These are phyloP conservation scores for Trichoderma gracile DNA, from an alignment of 2,329 filamentous ascomycete genomes.

Conservation along the genomic window DNA sequence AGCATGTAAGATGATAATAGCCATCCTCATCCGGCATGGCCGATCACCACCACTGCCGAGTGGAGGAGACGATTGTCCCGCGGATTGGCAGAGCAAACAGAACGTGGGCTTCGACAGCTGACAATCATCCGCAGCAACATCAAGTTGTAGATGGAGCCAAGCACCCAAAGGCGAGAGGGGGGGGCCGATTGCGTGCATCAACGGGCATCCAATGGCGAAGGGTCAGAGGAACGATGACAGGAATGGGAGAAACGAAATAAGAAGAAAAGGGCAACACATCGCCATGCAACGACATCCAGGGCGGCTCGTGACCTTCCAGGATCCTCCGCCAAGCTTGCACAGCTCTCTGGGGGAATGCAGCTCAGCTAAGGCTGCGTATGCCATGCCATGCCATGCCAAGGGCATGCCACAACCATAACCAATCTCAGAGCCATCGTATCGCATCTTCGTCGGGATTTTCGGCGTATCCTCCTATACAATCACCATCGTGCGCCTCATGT, in stretches of 20 bases:
- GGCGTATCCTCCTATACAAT: not conserved
- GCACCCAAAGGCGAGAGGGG: not conserved
- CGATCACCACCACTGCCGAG: conserved; percentile 21
- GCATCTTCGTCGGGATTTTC: conserved; percentile 1
- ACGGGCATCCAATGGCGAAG: not conserved
- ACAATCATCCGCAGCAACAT: not conserved
- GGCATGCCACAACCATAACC: not conserved
- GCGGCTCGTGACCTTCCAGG: conserved; percentile 10
- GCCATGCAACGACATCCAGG: not conserved
- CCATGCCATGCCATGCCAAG: conserved; percentile 1
- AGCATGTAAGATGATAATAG: conserved; percentile 9
- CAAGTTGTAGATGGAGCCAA: not conserved
- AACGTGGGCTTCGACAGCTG: not conserved
- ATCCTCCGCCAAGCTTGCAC: conserved; percentile 22
- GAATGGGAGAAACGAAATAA: not conserved
- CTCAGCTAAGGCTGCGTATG: conserved; percentile 20
- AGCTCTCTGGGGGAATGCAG: conserved; percentile 10
- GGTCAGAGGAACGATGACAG: not conserved
- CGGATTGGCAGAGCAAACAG: conserved; percentile 16
- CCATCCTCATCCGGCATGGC: conserved; percentile 21
- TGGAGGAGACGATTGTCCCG: conserved; percentile 10
- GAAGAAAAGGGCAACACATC: not conserved
- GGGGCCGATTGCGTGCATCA: not conserved
- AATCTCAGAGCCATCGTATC: no score
- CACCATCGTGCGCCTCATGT: not conserved